Evolutionary conservation across 2,329 filamentous ascomycete genomes (phyloP).

Genomic region (Fusarium guadeloupense): DNA sequence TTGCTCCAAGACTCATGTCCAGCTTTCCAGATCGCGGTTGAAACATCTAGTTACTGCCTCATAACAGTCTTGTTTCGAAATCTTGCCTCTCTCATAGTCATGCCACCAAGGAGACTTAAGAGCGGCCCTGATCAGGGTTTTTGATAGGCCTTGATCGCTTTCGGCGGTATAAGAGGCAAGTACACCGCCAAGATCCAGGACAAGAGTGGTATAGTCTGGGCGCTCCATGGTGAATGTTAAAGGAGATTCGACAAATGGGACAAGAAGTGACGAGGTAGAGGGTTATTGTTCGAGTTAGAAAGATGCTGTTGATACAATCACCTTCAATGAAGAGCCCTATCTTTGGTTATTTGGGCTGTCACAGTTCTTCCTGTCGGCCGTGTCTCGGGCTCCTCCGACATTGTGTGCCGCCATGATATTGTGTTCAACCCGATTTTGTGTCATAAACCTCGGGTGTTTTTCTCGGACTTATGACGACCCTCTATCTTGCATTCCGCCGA

Average conservation of each 20-base stretch:
- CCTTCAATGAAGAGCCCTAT: no score
- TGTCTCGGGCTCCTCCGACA: no score
- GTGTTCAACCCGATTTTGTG: no score
- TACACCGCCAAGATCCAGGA: not conserved
- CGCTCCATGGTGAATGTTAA: not conserved
- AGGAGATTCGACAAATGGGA: not conserved
- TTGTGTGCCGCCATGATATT: no score
- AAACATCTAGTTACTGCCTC: not conserved
- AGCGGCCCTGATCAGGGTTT: not conserved
- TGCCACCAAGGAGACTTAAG: constrained; percentile 1
- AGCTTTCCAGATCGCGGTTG: not conserved
- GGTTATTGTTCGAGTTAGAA: no score
- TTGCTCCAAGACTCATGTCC: not conserved
- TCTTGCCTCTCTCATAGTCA: not conserved
- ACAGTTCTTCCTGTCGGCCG: no score
- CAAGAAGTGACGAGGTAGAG: not conserved
- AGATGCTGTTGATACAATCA: no score
- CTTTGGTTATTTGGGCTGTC: no score
- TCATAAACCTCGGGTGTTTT: no score
- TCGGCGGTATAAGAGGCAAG: not conserved
- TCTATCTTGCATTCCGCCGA: no score
- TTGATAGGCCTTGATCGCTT: not conserved
- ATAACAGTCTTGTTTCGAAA: not conserved
- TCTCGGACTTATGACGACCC: no score
- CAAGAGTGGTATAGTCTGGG: not conserved